Percentiles rank a stretch among this genome's conserved stretches.
phyloP scores from a whole-genome alignment of 2,329 filamentous ascomycete species.

The Xylariaceae sp. region DNA sequence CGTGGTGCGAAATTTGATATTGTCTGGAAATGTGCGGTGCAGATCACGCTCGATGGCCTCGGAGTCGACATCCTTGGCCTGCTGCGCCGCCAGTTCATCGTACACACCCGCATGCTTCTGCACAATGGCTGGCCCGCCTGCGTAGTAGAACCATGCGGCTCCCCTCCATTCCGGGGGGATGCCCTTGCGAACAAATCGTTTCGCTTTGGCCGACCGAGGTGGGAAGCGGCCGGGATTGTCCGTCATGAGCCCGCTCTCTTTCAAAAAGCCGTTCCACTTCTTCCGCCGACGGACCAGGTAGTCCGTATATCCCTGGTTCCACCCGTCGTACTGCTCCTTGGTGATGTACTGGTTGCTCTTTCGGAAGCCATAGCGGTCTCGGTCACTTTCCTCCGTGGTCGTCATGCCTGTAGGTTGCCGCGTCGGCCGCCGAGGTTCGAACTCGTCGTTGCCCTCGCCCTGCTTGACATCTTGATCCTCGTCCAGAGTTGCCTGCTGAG shows the following conservation, averaged over 20 bases:
- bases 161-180: slow-evolving; percentile 91
- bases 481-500: background rate
- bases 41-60: slow-evolving; percentile 92
- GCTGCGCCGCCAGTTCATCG: slow-evolving; percentile 55
- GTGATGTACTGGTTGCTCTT: slow-evolving; percentile 77
- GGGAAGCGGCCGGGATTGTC: slow-evolving; percentile 72
- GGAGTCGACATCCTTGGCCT: slow-evolving; percentile 63
- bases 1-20: slow-evolving; percentile 74
- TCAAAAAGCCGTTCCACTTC: slow-evolving; percentile 77
- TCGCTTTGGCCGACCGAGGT: slow-evolving; percentile 71
- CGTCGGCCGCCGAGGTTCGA: slow-evolving; percentile 11
- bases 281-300: slow-evolving; percentile 66
- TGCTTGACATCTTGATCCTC: background rate
- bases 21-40: slow-evolving; percentile 91
- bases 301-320: slow-evolving; percentile 67
- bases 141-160: slow-evolving; percentile 96
- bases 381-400: slow-evolving; percentile 42
- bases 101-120: slow-evolving; percentile 73
- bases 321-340: slow-evolving; percentile 69
- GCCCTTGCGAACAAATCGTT: slow-evolving; percentile 85
- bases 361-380: slow-evolving; percentile 88
- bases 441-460: slow-evolving; percentile 3
- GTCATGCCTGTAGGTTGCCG: slow-evolving; percentile 24
- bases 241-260: slow-evolving; percentile 66
- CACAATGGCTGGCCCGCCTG: slow-evolving; percentile 73